phyloP scores from a whole-genome alignment of 2,329 filamentous ascomycete species.

The Rutstroemia sp. region DNA sequence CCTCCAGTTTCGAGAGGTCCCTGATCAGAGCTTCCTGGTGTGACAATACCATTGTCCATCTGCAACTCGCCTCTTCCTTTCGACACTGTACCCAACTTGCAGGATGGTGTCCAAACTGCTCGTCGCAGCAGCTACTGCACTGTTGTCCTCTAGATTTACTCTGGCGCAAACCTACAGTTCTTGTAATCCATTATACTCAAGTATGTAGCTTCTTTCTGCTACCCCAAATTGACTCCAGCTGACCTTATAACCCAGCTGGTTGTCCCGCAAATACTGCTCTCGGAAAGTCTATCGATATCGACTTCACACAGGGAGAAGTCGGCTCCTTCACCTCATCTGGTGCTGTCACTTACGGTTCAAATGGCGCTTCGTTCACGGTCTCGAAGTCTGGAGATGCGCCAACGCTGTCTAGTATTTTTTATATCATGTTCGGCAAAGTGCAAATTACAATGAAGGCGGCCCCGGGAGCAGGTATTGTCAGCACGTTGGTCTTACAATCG shows the following conservation, averaged over 20 bases:
- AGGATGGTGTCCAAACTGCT: conserved; percentile 24
- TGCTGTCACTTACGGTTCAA: conserved; percentile 61
- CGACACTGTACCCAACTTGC: neutral
- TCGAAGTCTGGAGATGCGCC: conserved; percentile 72
- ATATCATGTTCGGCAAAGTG: conserved; percentile 97
- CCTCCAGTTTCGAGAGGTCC: neutral
- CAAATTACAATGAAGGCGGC: conserved; percentile 80
- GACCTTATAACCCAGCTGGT: conserved; percentile 34
- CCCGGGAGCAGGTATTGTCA: conserved; percentile 85
- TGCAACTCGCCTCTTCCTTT: neutral
- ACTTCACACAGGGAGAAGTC: conserved; percentile 73
- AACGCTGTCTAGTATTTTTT: conserved; percentile 83
- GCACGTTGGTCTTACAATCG: conserved; percentile 83
- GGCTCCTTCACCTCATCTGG: conserved; percentile 70
- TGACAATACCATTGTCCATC: neutral
- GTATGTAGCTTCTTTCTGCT: conserved; percentile 22
- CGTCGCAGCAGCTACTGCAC: conserved; percentile 15
- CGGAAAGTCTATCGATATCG: conserved; percentile 72
- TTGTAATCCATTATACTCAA: conserved; percentile 44
- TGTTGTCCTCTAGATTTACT: conserved; percentile 15
- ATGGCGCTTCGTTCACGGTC: conserved; percentile 80
- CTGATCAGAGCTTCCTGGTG: neutral
- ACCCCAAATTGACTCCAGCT: conserved; percentile 7
- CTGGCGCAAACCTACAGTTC: conserved; percentile 45
- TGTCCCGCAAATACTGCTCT: conserved; percentile 76